Conservation (phyloP, 2,329 filamentous ascomycete species). For the Cytospora schulzeri region DNA sequence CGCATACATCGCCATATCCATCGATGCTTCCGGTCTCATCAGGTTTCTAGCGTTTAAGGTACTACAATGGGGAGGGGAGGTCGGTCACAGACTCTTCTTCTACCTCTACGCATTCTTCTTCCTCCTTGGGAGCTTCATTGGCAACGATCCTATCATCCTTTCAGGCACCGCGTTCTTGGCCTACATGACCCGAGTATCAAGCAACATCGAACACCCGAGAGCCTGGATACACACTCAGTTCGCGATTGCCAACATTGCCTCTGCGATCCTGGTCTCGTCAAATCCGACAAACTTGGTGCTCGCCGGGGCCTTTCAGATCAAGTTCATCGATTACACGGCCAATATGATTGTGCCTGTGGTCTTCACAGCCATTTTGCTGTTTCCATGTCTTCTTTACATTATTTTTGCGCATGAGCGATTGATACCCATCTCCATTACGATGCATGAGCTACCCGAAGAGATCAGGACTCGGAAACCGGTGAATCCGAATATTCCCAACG, state of each 20-base stretch:
- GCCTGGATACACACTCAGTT: conserved; percentile 77
- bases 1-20: conserved; percentile 77
- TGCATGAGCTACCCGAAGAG: conserved; percentile 67
- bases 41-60: conserved; percentile 72
- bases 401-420: conserved; percentile 66
- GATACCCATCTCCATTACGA: conserved; percentile 66
- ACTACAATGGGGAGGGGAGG: conserved; percentile 65
- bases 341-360: conserved; percentile 76
- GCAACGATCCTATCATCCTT: conserved; percentile 75
- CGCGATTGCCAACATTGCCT: conserved; percentile 71
- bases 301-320: conserved; percentile 71
- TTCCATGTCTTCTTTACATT: conserved; percentile 70
- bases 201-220: conserved; percentile 69
- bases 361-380: conserved; percentile 67
- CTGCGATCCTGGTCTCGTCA: conserved; percentile 75
- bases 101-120: conserved; percentile 77
- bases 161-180: conserved; percentile 75
- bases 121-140: conserved; percentile 65
- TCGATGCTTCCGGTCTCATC: conserved; percentile 74
- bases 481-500: conserved; percentile 73
- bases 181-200: conserved; percentile 76
- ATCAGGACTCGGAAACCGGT: conserved; percentile 58
- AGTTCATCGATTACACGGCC: conserved; percentile 73
- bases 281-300: conserved; percentile 78
- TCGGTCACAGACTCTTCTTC: conserved; percentile 70